Percentiles rank a stretch among this genome's conserved stretches.
Evolutionary conservation across 2,329 filamentous ascomycete genomes (phyloP).

Genomic region (Acrocalymma vagum): DNA sequence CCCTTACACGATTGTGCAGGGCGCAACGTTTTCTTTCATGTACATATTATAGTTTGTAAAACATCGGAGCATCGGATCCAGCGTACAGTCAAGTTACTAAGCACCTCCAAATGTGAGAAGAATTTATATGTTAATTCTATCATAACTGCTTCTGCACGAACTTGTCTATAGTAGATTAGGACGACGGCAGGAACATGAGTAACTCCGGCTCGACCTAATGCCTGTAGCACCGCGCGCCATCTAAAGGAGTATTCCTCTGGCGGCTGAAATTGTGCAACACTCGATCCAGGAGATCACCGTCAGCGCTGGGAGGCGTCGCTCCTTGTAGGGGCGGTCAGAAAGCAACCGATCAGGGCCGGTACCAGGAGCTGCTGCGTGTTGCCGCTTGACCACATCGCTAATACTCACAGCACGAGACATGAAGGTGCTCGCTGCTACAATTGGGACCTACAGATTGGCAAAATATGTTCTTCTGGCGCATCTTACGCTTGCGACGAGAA

Average conservation of each 20-base stretch:
- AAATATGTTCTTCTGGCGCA: constrained; percentile 69
- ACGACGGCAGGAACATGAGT: too few relatives aligned
- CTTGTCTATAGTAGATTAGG: too few relatives aligned
- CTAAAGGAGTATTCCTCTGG: constrained; percentile 51
- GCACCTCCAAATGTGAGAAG: too few relatives aligned
- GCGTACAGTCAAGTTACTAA: too few relatives aligned
- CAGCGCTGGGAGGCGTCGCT: constrained; percentile 64
- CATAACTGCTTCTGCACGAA: too few relatives aligned
- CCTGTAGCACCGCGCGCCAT: constrained; percentile 50
- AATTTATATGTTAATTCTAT: too few relatives aligned
- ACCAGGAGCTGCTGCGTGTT: constrained; percentile 62
- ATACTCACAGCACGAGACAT: constrained; percentile 55
- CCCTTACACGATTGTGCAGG: too few relatives aligned
- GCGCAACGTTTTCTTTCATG: too few relatives aligned
- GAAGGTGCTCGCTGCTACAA: constrained; percentile 44
- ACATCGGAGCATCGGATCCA: too few relatives aligned
- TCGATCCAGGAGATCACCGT: constrained; percentile 60
- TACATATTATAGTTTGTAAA: too few relatives aligned
- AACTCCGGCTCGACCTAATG: too few relatives aligned
- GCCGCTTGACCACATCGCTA: constrained; percentile 63
- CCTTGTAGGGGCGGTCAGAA: constrained; percentile 67
- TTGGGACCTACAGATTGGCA: constrained; percentile 60
- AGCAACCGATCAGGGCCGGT: constrained; percentile 60
- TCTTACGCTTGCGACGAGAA: constrained; percentile 64
- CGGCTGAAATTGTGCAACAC: constrained; percentile 54